Evolutionary conservation across 371 early-diverging fungal genomes (phyloP), one percentile per base, ranked within the genome.

Genomic region (Parasitella parasitica): DNA sequence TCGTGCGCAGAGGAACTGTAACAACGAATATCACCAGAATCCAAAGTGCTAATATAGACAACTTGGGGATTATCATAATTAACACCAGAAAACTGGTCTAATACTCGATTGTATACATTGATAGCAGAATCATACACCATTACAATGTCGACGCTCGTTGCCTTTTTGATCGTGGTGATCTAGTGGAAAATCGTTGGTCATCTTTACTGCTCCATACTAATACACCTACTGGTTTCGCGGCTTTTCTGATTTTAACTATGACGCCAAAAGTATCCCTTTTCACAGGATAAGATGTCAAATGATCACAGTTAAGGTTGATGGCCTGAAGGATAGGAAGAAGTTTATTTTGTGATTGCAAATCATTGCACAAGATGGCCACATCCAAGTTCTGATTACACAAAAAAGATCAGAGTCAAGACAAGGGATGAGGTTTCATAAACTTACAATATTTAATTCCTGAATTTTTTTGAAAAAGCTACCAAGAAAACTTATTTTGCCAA

Each of bases 121-220:
- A 49, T 16, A 7, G 59, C 59, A 0, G 59, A 36, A 27, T 59
- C 59, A 7, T 59, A 59, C 1, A 59, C 28, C 13, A 59, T 15
- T 0, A 59, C 18, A 0, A 35, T 6, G 27, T 59, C 59, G 11
- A 50, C 50, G 24, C 7, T 26, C 1, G 13, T 37, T n/a, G 27
- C 34, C 1, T 18, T 13, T 8, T 20, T 43, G 43, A 59, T 37
- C 4, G 50, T 32, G 0, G 6, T 50, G 4, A 16, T 9, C 50
- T 58, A 57, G n/a, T n/a, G n/a, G n/a, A n/a, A n/a, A n/a, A n/a
- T n/a, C n/a, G n/a, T n/a, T n/a, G n/a, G n/a, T n/a, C n/a, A n/a
- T n/a, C n/a, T n/a, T n/a, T n/a, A n/a, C n/a, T n/a, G n/a, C n/a
- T n/a, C 8, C 6, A 16, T 1, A 11, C 2, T 32, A 6, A 32